phyloP scores from a whole-genome alignment of 2,329 filamentous ascomycete species.

The Periglandula ipomoeae region DNA sequence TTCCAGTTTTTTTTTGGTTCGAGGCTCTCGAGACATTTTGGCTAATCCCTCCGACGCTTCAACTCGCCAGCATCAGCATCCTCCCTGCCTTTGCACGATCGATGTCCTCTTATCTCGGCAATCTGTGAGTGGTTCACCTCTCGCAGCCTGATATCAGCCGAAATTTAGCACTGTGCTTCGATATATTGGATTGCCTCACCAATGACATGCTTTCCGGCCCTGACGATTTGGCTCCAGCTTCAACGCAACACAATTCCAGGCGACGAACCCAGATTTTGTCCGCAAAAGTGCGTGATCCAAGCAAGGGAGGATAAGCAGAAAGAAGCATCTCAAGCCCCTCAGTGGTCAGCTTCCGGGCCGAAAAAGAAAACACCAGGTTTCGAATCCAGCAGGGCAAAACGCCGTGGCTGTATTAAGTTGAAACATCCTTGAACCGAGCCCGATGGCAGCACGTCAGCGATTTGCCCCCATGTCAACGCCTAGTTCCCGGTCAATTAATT shows the following conservation, averaged over 20 bases:
- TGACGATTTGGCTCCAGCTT: too few species aligned
- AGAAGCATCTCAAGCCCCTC: background rate
- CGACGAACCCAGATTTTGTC: background rate
- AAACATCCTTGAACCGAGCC: background rate
- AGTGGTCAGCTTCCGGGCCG: background rate
- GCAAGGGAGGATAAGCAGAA: constrained; percentile 6
- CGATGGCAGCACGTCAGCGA: background rate
- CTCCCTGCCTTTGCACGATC: too few species aligned
- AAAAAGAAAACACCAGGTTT: constrained; percentile 4
- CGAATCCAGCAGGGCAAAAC: background rate
- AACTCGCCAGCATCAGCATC: too few species aligned
- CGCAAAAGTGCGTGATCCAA: background rate
- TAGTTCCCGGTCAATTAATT: background rate
- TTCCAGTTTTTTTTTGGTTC: background rate
- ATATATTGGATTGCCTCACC: too few species aligned
- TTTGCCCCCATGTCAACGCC: background rate
- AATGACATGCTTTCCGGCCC: too few species aligned
- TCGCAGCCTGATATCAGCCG: too few species aligned
- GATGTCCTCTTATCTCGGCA: too few species aligned
- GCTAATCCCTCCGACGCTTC: background rate
- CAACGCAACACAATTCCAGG: background rate
- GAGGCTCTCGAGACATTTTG: background rate
- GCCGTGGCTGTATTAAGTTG: background rate
- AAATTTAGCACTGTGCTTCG: too few species aligned
- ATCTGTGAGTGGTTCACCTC: too few species aligned